Percentiles rank a stretch among this genome's conserved stretches.
These are phyloP conservation scores for Xylogone sp. DNA, from an alignment of 2,329 filamentous ascomycete species.

Conservation along the genomic window DNA sequence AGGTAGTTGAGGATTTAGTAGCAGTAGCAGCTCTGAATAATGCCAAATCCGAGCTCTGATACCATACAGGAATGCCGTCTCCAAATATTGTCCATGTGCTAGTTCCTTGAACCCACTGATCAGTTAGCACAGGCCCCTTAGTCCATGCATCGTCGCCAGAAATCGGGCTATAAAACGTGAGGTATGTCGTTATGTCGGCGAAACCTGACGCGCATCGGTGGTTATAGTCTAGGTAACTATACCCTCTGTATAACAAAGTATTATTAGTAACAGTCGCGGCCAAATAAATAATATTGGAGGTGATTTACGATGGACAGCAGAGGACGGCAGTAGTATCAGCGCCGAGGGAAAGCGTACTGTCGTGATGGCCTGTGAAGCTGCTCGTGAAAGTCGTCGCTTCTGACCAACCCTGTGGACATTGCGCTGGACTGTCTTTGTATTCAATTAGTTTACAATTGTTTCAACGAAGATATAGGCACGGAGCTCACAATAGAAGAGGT, in stretches of 20 bases:
- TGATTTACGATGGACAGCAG: conserved; percentile 11
- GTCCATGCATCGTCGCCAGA: conserved; percentile 1
- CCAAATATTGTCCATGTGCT: conserved; percentile 1
- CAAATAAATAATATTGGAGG: neutral
- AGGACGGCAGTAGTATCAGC: conserved; percentile 5
- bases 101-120: neutral
- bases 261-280: neutral
- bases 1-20: neutral
- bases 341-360: conserved; percentile 4
- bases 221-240: neutral
- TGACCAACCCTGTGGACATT: conserved; percentile 5
- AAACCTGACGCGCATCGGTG: conserved; percentile 1
- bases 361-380: conserved; percentile 4
- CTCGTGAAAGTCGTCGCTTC: conserved; percentile 8
- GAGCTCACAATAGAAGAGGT: conserved; percentile 7
- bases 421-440: conserved; percentile 4
- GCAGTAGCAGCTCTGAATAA: neutral
- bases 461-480: neutral
- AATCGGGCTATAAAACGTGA: neutral
- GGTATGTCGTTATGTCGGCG: neutral
- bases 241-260: neutral
- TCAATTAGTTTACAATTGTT: neutral
- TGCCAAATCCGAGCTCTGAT: conserved; percentile 1
- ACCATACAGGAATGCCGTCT: conserved; percentile 4
- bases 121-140: neutral